Conservation (phyloP, 1,284 basidiomycete species). For the Uromyces viciae-fabae region DNA sequence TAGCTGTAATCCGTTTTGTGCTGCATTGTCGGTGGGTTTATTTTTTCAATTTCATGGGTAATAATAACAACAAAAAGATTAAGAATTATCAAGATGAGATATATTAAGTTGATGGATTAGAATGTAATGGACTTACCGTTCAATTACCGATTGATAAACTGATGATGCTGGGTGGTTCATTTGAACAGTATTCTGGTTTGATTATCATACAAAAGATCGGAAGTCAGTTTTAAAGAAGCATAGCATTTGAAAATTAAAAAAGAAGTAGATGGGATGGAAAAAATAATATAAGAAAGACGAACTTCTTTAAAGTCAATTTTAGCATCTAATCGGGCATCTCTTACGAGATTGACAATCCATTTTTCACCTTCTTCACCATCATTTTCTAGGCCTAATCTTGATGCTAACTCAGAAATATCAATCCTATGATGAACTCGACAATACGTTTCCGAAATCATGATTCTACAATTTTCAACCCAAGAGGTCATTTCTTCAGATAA, state of each 20-base stretch:
- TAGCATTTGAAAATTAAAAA: too few species aligned
- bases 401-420: constrained; percentile 90
- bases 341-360: constrained; percentile 98
- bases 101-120: constrained; percentile 49
- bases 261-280: neutral
- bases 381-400: constrained; percentile 76
- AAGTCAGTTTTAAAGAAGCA: constrained; percentile 1
- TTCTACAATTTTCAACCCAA: constrained; percentile 92
- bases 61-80: too few species aligned
- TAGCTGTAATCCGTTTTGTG: constrained; percentile 37
- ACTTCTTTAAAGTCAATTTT: constrained; percentile 90
- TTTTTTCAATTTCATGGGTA: too few species aligned
- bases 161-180: constrained; percentile 85
- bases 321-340: constrained; percentile 93
- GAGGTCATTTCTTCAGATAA: constrained; percentile 81
- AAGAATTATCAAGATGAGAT: too few species aligned
- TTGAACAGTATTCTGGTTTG: constrained; percentile 88
- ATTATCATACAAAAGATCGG: neutral
- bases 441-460: constrained; percentile 92
- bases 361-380: constrained; percentile 82
- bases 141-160: constrained; percentile 90
- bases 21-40: neutral
- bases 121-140: constrained; percentile 89
- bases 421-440: constrained; percentile 95
- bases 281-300: neutral